Percentiles rank a stretch among this genome's conserved stretches.
phyloP scores from a whole-genome alignment of 2,329 filamentous ascomycete species.

The Byssochlamys sp. region DNA sequence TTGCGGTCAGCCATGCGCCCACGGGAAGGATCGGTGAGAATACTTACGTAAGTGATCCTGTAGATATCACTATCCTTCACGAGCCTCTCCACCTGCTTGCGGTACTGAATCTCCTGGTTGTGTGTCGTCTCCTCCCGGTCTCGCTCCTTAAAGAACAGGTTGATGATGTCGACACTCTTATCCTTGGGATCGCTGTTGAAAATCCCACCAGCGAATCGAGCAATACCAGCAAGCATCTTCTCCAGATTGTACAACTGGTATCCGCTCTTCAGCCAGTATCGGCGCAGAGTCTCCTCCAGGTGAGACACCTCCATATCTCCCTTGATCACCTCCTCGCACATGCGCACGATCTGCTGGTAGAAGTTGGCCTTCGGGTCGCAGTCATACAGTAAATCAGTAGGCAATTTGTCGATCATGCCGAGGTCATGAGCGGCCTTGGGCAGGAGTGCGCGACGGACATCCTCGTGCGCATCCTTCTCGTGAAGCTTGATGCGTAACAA shows the following conservation, averaged over 20 bases:
- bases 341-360: slow-evolving; percentile 73
- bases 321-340: slow-evolving; percentile 78
- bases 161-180: slow-evolving; percentile 81
- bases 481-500: slow-evolving; percentile 74
- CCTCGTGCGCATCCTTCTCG: slow-evolving; percentile 61
- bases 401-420: slow-evolving; percentile 69
- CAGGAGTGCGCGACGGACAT: slow-evolving; percentile 62
- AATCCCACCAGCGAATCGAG: slow-evolving; percentile 71
- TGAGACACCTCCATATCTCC: slow-evolving; percentile 71
- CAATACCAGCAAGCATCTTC: slow-evolving; percentile 72
- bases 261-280: slow-evolving; percentile 81
- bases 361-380: slow-evolving; percentile 58
- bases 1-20: slow-evolving; percentile 17
- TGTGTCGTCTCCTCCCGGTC: slow-evolving; percentile 78
- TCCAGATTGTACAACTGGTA: slow-evolving; percentile 92
- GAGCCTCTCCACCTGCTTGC: slow-evolving; percentile 85
- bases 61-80: slow-evolving; percentile 90
- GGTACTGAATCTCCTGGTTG: slow-evolving; percentile 77
- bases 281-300: slow-evolving; percentile 81
- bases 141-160: slow-evolving; percentile 73
- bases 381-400: slow-evolving; percentile 63
- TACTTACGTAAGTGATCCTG: slow-evolving; percentile 77
- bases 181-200: slow-evolving; percentile 81
- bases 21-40: neutral
- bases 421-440: slow-evolving; percentile 75